Base-by-base conservation (phyloP, 768 basidiomycete species). In the Pleurotus giganteus region DNA sequence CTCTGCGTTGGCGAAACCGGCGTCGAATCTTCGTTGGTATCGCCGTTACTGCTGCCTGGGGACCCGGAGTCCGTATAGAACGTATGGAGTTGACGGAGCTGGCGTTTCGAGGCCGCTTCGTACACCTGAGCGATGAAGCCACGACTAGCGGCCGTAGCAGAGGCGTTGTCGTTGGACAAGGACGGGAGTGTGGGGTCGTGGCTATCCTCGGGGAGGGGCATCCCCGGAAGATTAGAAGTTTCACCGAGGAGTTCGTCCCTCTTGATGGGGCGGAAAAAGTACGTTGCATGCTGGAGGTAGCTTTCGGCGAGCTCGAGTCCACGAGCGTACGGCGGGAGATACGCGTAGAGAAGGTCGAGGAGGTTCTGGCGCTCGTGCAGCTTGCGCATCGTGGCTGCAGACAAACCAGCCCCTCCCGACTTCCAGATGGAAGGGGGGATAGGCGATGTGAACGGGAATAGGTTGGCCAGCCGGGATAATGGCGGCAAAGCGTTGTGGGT, bases 211-310 rank as follows among this genome's bases (percentile, higher is more conserved):
- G 8, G 59, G 53, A 21, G 54, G 47, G 12, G 67, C 66, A 81
- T 65, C 4, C 58, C 50, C 11, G 75, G 73, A 4, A 81, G 58
- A 12, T 79, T 64, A 1, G 61, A 58, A 6, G 15, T 12, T 28
- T 42, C 37, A 8, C 75, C 69, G 31, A 76, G 58, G 1, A 82
- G 63, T 54, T 83, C 80, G 28, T 80, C 77, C 28, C 69, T 63
- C 53, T 77, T 76, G 63, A 82, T 70, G 0, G 80, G 76, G 8
- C 79, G 68, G 64, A 80, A 81, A 65, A 82, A 81, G 55, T 72
- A 74, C 4, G 76, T 63, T 2, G 70, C 80, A 42, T 82, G 81
- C 19, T 68, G 60, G 53, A 80, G 62, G 52, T 78, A 83, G 0
- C 67, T 71, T 26, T 77, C 68, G 56, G 71, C 70, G 5, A 81